Evolutionary conservation across 352 stramenopile genomes (phyloP), one percentile per base, ranked within the genome.

Genomic region (Pythium biforme): DNA sequence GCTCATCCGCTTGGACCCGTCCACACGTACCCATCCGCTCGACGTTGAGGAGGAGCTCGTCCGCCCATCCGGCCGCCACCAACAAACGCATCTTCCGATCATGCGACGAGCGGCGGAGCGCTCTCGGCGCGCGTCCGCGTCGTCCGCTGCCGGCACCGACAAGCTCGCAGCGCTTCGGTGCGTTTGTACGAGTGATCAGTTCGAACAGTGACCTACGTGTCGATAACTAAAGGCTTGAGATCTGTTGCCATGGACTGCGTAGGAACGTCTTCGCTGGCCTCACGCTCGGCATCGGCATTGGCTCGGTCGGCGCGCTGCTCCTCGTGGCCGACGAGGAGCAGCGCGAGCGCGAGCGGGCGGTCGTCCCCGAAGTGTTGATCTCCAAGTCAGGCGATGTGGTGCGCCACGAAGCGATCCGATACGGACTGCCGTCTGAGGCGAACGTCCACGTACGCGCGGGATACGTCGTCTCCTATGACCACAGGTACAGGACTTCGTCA

Each of bases 401-500:
- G 22, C 65, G 64, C n/a, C 86, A 95, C 37, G 77, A 89, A 68
- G 83, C 86, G 29, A 66, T 92, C 49, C 83, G 80, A 11, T 95
- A 90, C 45, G 86, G 86, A 31, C 72, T 70, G 2, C 86, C 86
- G 5, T 95, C 86, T 3, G 68, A 72, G 46, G 63, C 65, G 23
- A 94, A 94, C 51, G 75, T 95, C 31, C 78, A 83, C 39, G 77
- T 90, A 29, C 83, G 83, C 19, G 77, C 81, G 0, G 88, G 85
- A 47, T 96, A 95, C 72, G 82, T 93, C 43, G 77, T 91, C 23
- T 86, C 83, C 8, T 97, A 94, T 62, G 86, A 97, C 70, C 88
- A 86, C 55, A 79, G 85, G 85, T 92, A 55, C 4, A 55, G n/a
- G n/a, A n/a, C n/a, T n/a, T n/a, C n/a, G n/a, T n/a, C n/a, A n/a